Evolutionary conservation across 1,284 basidiomycete species (phyloP).

Genomic region (Papiliotrema laurentii): DNA sequence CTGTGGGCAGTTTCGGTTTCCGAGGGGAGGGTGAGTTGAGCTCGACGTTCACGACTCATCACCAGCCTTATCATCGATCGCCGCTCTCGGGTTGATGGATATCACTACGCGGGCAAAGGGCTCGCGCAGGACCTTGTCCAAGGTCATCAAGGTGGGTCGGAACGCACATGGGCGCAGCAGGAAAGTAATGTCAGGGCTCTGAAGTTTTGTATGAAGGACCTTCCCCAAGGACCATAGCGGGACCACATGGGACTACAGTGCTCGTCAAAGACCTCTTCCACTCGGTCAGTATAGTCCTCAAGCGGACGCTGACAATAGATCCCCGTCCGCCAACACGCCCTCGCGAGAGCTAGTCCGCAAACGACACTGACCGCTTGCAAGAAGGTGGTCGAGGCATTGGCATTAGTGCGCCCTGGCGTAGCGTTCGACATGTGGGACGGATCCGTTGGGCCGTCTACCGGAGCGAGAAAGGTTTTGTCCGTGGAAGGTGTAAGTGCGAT

Average conservation of each 20-base stretch:
- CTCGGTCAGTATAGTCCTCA: neutral
- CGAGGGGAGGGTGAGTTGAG: conserved; percentile 71
- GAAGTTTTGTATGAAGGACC: conserved; percentile 64
- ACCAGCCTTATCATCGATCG: conserved; percentile 73
- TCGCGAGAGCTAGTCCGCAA: conserved; percentile 43
- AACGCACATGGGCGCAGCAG: neutral
- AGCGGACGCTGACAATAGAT: conserved; percentile 19
- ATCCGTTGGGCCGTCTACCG: conserved; percentile 8
- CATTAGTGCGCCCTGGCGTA: conserved; percentile 66
- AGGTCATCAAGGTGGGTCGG: conserved; percentile 64
- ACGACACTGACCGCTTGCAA: conserved; percentile 63
- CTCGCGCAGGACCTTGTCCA: conserved; percentile 61
- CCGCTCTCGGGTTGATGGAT: conserved; percentile 57
- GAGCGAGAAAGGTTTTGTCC: conserved; percentile 20
- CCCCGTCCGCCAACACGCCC: conserved; percentile 34
- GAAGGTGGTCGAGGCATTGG: conserved; percentile 64
- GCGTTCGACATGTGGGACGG: conserved; percentile 64
- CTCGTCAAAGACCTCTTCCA: conserved; percentile 79
- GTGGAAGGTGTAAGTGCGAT: conserved; percentile 56
- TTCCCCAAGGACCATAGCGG: conserved; percentile 63
- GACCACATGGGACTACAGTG: conserved; percentile 65
- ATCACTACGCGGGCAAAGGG: conserved; percentile 64
- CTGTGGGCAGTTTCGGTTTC: conserved; percentile 66
- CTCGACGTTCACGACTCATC: neutral
- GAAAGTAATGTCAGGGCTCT: conserved; percentile 54